A percentile compares a stretch with the other conserved stretches of the same genome.
Evolutionary conservation across 2,329 filamentous ascomycete species (phyloP).

Genomic region (Ceratocystis diversiconidia): DNA sequence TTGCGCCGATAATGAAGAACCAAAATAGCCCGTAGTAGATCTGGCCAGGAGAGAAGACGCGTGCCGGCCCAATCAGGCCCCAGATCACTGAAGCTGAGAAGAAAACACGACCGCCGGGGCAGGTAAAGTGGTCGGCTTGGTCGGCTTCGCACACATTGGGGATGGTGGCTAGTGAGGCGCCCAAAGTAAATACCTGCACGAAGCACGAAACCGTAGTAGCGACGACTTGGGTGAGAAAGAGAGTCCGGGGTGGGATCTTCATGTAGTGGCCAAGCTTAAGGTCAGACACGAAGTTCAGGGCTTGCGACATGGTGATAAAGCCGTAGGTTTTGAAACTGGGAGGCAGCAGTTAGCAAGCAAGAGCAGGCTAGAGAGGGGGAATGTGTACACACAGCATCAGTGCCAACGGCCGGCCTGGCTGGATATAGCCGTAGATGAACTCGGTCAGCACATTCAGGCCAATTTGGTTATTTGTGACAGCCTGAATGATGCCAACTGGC

Average conservation of each 20-base stretch:
- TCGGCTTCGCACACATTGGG: conserved; percentile 45
- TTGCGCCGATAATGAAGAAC: conserved; percentile 45
- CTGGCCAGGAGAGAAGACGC: conserved; percentile 48
- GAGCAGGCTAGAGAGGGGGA: not conserved
- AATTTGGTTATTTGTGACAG: conserved; percentile 55
- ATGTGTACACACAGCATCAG: conserved; percentile 49
- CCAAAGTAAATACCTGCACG: conserved; percentile 50
- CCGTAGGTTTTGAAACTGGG: conserved; percentile 47
- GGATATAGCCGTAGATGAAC: conserved; percentile 62
- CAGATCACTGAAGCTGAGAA: conserved; percentile 54
- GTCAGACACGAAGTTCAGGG: conserved; percentile 49
- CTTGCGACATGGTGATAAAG: conserved; percentile 50
- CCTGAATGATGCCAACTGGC: conserved; percentile 56
- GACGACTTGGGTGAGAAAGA: conserved; percentile 52
- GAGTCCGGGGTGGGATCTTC: conserved; percentile 52
- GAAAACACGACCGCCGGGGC: conserved; percentile 49
- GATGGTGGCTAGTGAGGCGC: conserved; percentile 47
- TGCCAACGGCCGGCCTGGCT: conserved; percentile 55
- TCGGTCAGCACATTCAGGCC: conserved; percentile 62
- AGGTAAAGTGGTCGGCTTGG: conserved; percentile 46
- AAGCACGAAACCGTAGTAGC: conserved; percentile 53
- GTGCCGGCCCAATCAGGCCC: conserved; percentile 49
- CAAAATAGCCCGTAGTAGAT: conserved; percentile 46
- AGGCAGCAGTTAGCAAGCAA: conserved; percentile 10
- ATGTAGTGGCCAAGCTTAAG: conserved; percentile 63